Evolutionary conservation across 768 basidiomycete species (phyloP).

Genomic region (Chlorophyllum brunneum): DNA sequence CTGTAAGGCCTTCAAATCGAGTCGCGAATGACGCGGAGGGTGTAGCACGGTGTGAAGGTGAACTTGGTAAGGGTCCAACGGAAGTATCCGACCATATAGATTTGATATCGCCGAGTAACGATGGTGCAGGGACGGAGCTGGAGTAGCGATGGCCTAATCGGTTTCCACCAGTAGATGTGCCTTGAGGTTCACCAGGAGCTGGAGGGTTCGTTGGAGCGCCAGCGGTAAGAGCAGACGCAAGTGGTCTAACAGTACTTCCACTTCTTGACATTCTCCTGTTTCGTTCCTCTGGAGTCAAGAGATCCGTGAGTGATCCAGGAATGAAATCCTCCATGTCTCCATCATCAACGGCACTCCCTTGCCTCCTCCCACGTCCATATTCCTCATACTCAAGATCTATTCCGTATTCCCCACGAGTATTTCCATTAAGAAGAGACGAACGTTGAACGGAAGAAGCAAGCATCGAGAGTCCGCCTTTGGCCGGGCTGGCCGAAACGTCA

Average conservation of each 20-base stretch:
- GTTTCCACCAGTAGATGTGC: conserved; percentile 11
- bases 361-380: conserved; percentile 22
- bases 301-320: conserved; percentile 82
- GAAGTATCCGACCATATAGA: conserved; percentile 75
- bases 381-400: conserved; percentile 39
- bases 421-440: conserved; percentile 15
- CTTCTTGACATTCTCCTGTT: conserved; percentile 78
- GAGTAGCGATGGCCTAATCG: conserved; percentile 67
- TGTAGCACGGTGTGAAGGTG: conserved; percentile 38
- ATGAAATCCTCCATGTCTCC: conserved; percentile 87
- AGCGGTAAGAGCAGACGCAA: conserved; percentile 11
- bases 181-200: conserved; percentile 12
- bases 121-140: conserved; percentile 76
- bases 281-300: conserved; percentile 86
- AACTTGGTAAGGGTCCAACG: conserved; percentile 24
- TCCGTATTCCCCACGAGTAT: conserved; percentile 27
- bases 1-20: conserved; percentile 26
- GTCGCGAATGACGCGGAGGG: conserved; percentile 55
- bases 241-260: conserved; percentile 41
- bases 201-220: conserved; percentile 4
- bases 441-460: conserved; percentile 15
- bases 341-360: conserved; percentile 54
- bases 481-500: conserved; percentile 7
- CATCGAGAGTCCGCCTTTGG: conserved; percentile 7
- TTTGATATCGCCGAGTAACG: conserved; percentile 69